A percentile compares a stretch with the other conserved stretches of the same genome.
These are phyloP conservation scores for Colletotrichum nymphaeae DNA, from an alignment of 2,329 filamentous ascomycete genomes.

Conservation along the genomic window DNA sequence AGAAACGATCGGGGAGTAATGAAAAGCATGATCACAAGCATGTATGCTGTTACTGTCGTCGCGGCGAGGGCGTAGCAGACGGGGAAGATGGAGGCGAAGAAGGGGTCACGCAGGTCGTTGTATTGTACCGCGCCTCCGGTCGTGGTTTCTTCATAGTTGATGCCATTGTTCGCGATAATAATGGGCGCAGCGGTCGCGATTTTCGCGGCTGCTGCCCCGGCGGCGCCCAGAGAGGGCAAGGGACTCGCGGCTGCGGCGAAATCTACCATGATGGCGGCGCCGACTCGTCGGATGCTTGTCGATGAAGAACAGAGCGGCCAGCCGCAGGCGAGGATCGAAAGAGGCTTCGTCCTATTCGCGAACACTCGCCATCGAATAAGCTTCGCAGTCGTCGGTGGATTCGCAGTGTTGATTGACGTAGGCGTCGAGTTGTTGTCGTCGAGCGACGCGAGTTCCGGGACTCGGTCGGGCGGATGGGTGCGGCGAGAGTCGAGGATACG, in stretches of 20 bases:
- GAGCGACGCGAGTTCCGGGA: slow-evolving; percentile 19
- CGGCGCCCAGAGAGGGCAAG: slow-evolving; percentile 37
- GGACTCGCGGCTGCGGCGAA: slow-evolving; percentile 32
- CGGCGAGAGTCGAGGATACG: slow-evolving; percentile 27
- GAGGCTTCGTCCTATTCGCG: slow-evolving; percentile 38
- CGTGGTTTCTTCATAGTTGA: slow-evolving; percentile 51
- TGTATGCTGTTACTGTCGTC: slow-evolving; percentile 90
- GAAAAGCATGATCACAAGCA: slow-evolving; percentile 93
- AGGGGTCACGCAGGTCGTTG: slow-evolving; percentile 83
- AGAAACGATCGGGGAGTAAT: slow-evolving; percentile 96
- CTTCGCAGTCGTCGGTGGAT: slow-evolving; percentile 22
- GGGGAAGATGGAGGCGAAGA: slow-evolving; percentile 93
- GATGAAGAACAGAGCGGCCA: slow-evolving; percentile 39
- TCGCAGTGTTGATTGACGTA: slow-evolving; percentile 19
- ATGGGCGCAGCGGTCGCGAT: slow-evolving; percentile 52
- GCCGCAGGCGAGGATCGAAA: slow-evolving; percentile 39
- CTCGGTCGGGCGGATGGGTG: slow-evolving; percentile 33
- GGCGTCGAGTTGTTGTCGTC: slow-evolving; percentile 20
- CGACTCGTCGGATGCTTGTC: slow-evolving; percentile 38
- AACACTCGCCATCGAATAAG: slow-evolving; percentile 47
- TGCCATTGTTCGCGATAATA: slow-evolving; percentile 54
- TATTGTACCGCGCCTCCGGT: slow-evolving; percentile 48
- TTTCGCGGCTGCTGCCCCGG: slow-evolving; percentile 8
- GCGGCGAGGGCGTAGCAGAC: slow-evolving; percentile 94
- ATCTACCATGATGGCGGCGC: slow-evolving; percentile 43